A percentile compares a stretch with the other conserved stretches of the same genome.
phyloP scores from a whole-genome alignment of 1,284 basidiomycete species.

The Trametes versicolor region DNA sequence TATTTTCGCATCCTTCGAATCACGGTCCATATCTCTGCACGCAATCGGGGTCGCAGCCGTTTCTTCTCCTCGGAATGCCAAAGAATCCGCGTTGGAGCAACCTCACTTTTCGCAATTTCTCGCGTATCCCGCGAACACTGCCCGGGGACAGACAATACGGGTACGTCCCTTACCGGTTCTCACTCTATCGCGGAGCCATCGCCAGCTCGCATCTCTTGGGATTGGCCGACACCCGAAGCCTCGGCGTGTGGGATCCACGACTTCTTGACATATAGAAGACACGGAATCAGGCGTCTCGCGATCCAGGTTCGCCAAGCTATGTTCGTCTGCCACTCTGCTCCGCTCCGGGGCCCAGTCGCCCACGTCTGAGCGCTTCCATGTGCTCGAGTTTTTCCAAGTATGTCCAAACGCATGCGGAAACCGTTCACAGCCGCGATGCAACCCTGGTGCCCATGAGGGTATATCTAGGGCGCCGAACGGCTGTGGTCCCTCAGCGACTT shows the following conservation, averaged over 20 bases:
- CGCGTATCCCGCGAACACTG: constrained; percentile 1
- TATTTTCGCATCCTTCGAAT: neutral
- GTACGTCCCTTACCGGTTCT: neutral
- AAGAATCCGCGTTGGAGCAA: neutral
- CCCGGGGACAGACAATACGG: neutral
- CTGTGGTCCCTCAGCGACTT: constrained; percentile 12
- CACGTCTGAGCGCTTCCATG: constrained; percentile 1
- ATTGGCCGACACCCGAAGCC: constrained; percentile 10
- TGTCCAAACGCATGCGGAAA: neutral
- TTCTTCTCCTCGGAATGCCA: constrained; percentile 12
- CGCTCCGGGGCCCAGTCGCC: constrained; percentile 17
- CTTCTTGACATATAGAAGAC: constrained; percentile 18
- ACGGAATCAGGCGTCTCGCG: constrained; percentile 17
- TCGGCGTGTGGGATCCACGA: constrained; percentile 17
- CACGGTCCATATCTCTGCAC: neutral
- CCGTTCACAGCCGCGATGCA: neutral
- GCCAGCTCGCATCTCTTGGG: neutral
- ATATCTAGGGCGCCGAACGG: constrained; percentile 16
- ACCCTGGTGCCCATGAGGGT: constrained; percentile 5
- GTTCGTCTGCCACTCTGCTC: constrained; percentile 18
- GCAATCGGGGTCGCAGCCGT: constrained; percentile 7
- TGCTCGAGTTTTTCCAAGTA: neutral
- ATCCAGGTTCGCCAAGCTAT: constrained; percentile 26
- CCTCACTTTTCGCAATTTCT: neutral
- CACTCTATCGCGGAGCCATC: constrained; percentile 16